Percentiles rank a stretch among this genome's conserved stretches.
These are phyloP conservation scores for Pisolithus microcarpus DNA, from an alignment of 768 basidiomycete genomes.

Conservation along the genomic window DNA sequence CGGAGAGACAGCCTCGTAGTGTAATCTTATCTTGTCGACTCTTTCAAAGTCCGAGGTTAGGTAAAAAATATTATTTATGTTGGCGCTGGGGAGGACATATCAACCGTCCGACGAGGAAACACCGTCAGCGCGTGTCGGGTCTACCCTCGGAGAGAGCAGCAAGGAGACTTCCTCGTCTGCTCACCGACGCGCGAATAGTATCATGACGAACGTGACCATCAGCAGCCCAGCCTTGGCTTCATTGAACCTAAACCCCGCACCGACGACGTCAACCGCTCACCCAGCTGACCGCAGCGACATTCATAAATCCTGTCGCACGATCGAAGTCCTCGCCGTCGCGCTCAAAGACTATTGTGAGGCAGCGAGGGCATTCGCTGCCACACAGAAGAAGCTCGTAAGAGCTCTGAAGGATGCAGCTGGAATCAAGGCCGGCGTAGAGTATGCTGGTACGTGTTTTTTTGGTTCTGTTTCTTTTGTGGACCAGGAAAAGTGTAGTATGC, in stretches of 20 bases:
- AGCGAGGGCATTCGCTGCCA: constrained; percentile 46
- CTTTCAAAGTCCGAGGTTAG: background rate
- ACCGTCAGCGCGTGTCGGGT: too few relatives aligned
- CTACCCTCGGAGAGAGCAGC: background rate
- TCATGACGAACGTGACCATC: background rate
- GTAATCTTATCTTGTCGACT: background rate
- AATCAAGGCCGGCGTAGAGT: constrained; percentile 51
- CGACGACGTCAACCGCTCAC: constrained; percentile 11
- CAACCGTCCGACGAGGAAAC: too few relatives aligned
- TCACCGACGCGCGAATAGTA: background rate
- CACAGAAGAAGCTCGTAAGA: constrained; percentile 73
- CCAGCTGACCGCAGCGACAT: constrained; percentile 63
- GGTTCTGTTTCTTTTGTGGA: constrained; percentile 23
- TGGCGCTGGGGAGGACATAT: too few relatives aligned
- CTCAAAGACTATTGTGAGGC: constrained; percentile 75
- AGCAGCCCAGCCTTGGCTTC: background rate
- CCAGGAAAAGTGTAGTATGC: background rate
- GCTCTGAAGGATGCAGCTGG: constrained; percentile 60
- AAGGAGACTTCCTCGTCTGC: background rate
- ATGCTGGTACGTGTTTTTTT: constrained; percentile 46
- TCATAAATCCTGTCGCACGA: constrained; percentile 73
- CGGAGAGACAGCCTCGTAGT: background rate
- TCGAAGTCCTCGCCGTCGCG: constrained; percentile 58
- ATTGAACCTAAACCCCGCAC: background rate
- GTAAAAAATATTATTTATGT: background rate